Evolutionary conservation across 345 rosid genomes (phyloP).

Genomic region (Ceriops tagal): DNA sequence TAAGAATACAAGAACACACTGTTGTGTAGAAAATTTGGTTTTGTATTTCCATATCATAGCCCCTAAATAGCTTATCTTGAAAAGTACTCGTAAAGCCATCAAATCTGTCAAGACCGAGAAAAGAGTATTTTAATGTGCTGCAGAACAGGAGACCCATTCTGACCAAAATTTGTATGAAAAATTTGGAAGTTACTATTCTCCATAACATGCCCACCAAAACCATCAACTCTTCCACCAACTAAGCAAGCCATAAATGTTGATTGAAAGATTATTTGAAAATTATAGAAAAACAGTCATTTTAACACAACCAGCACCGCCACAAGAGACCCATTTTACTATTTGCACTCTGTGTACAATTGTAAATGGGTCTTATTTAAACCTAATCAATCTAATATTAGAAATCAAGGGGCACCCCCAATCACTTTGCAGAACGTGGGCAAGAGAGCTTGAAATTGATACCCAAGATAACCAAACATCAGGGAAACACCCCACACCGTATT

Average conservation of each 20-base stretch:
- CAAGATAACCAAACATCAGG: slow-evolving; percentile 89
- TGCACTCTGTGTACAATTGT: too few species aligned
- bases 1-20: slow-evolving; percentile 70
- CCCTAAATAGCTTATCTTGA: slow-evolving; percentile 91
- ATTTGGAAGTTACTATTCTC: neutral
- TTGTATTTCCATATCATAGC: slow-evolving; percentile 94
- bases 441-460: slow-evolving; percentile 45
- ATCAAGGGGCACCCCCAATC: neutral
- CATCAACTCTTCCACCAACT: neutral
- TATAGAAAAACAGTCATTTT: neutral
- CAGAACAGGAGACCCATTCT: neutral
- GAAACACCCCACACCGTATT: slow-evolving; percentile 92
- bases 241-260: neutral
- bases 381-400: neutral
- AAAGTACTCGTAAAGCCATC: slow-evolving; percentile 99
- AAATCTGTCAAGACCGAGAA: slow-evolving; percentile 48
- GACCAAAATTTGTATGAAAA: neutral
- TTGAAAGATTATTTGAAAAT: neutral
- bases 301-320: neutral
- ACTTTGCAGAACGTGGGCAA: neutral
- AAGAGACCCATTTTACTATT: neutral
- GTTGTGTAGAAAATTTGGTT: slow-evolving; percentile 97
- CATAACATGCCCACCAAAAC: neutral
- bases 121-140: slow-evolving; percentile 12
- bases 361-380: slow-evolving; percentile 3